Base-by-base conservation (phyloP, 805 yeast genomes). In the Starmerella asiatica region DNA sequence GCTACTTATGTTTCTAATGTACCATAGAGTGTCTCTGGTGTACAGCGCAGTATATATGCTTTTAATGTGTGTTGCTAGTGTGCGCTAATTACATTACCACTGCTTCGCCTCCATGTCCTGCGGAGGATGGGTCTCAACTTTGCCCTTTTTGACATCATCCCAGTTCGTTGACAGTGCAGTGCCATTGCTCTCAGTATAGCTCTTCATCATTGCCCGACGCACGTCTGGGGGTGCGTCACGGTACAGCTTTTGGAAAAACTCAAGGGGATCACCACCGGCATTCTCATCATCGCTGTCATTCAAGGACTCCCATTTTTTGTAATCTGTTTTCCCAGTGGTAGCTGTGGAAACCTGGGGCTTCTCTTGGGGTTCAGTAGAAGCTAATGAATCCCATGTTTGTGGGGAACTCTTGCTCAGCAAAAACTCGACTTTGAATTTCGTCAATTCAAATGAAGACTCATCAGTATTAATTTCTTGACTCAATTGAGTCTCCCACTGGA, bases 151-250 rank as follows among this genome's bases (percentile, higher is more conserved):
- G 2, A 93, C 97, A 44, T 84, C 94, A 9, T 63, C 70, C 99
- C 99, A 91, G 55, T 83, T 81, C 3, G 98, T 91, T 34, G 93
- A 82, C 43, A 91, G 64, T 2, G 93, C 74, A 0, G 98, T 91
- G 17, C 99, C 99, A 51, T 81, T 79, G 50, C 94, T 81, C 60
- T 91, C 95, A n/a, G 74, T 67, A 53, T 72, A 91, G 38, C 94
- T 82, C 62, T 91, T 91, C 93, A 83, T 79, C 97, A 91, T 91
- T 2, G 99, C 99, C 37, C 93, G 67, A 49, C 66, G 67, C 1
- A 93, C 78, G 52, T 91, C 95, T 6, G 80, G 91, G 55, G 85
- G 93, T 0, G 93, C 88, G 47, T 70, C 76, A 21, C 69, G 68
- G 60, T 79, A 91, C 9, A 91, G 55, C 47, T 74, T 67, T 50